Conservation (phyloP, 306 rosid genomes). For the Oemleria cerasiformis region DNA sequence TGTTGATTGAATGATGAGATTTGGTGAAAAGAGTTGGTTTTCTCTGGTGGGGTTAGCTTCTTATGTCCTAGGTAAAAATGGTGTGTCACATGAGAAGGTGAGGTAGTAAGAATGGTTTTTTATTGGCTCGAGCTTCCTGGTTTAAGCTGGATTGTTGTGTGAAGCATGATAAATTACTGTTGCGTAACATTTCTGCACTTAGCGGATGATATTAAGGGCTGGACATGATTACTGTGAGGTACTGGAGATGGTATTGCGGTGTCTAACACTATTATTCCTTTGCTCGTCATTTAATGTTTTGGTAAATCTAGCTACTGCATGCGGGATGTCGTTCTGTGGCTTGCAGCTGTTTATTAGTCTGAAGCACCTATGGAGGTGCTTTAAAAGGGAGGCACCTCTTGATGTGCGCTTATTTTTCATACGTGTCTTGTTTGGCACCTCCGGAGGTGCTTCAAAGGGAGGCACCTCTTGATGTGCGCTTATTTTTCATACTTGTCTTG, state of each 20-base stretch:
- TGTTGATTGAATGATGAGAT: slow-evolving; percentile 1
- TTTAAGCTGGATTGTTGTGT: background rate
- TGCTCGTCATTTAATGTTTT: background rate
- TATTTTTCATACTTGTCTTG: no score
- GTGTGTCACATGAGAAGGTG: background rate
- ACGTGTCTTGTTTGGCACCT: no score
- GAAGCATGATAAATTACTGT: background rate
- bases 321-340: background rate
- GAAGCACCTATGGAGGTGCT: background rate
- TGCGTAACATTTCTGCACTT: background rate
- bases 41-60: background rate
- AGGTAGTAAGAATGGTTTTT: background rate
- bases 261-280: background rate
- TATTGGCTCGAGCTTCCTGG: background rate
- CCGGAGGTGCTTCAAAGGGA: no score
- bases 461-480: no score
- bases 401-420: no score
- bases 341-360: background rate
- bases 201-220: background rate
- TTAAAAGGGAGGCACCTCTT: no score
- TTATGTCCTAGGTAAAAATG: background rate
- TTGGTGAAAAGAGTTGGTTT: background rate
- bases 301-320: background rate
- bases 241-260: background rate
- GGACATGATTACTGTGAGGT: background rate